These are phyloP conservation scores for Plasmodium vinckei DNA, from an alignment of 169 alveolate species.

Conservation along the genomic window DNA sequence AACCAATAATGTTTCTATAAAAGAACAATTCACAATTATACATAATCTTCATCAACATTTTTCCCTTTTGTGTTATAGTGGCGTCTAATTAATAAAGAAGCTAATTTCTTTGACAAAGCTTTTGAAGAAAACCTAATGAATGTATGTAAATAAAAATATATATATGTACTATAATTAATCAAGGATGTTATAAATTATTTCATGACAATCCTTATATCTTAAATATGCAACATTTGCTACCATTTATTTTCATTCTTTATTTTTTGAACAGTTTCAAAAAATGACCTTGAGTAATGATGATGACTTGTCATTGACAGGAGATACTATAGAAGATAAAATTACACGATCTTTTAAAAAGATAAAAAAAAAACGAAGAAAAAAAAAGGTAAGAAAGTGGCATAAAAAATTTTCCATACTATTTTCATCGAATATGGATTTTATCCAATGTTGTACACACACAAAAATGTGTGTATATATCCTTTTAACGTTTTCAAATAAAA, in stretches of 20 bases:
- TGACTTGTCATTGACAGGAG: constrained; percentile 34
- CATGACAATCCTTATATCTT: not conserved
- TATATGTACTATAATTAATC: not conserved
- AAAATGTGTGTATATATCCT: not conserved
- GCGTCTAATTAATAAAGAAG: constrained; percentile 73
- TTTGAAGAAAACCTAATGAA: constrained; percentile 72
- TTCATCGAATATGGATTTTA: not conserved
- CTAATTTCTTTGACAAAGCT: constrained; percentile 61
- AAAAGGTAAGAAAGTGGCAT: constrained; percentile 12
- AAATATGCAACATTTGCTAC: not conserved
- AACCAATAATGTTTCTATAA: too few relatives aligned
- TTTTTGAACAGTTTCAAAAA: constrained; percentile 68
- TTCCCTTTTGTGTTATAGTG: constrained; percentile 39
- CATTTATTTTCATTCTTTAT: constrained; percentile 4
- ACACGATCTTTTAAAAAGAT: constrained; percentile 38
- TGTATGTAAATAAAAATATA: constrained; percentile 6
- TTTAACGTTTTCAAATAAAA: not conserved
- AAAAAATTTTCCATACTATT: too few relatives aligned
- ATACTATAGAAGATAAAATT: constrained; percentile 45
- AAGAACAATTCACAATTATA: too few relatives aligned
- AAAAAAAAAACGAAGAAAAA: constrained; percentile 55
- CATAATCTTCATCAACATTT: not conserved
- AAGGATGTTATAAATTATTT: not conserved
- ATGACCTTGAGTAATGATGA: constrained; percentile 54
- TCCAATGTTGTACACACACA: not conserved